A percentile compares a stretch with the other conserved stretches of the same genome.
Evolutionary conservation across 225 moss, liverwort and hornwort genomes (phyloP).

Genomic region (Neckera pumila): DNA sequence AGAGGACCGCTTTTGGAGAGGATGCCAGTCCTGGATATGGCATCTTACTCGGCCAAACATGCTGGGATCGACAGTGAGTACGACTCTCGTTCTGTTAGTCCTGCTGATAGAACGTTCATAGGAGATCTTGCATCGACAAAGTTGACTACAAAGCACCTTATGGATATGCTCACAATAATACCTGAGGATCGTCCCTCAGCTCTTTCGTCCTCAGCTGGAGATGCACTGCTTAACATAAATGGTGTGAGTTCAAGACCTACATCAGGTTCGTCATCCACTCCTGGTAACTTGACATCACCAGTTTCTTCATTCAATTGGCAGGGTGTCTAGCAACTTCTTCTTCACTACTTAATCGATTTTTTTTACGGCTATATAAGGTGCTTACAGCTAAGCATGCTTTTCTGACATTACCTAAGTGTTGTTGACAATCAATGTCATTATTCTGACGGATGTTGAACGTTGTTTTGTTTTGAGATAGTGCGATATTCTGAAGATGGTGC

Average conservation of each 20-base stretch:
- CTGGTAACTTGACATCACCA: conserved; percentile 28
- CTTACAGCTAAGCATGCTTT: background rate
- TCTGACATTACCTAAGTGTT: background rate
- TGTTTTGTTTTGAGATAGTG: background rate
- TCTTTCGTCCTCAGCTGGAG: conserved; percentile 39
- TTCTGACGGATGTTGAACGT: background rate
- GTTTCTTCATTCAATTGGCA: background rate
- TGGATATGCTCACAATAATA: conserved; percentile 57
- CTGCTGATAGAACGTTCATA: conserved; percentile 6
- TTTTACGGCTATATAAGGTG: background rate
- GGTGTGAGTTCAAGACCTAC: conserved; percentile 24
- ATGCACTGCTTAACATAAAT: conserved; percentile 42
- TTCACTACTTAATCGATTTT: background rate
- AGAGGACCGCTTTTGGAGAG: conserved; percentile 65
- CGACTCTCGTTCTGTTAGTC: conserved; percentile 20
- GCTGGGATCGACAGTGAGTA: conserved; percentile 33
- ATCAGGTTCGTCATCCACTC: conserved; percentile 3
- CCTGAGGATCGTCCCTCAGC: conserved; percentile 16
- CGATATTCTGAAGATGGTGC: conserved; percentile 25
- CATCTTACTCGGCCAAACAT: conserved; percentile 53
- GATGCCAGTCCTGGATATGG: conserved; percentile 76
- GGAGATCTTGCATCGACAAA: background rate
- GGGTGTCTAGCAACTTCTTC: background rate
- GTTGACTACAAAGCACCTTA: conserved; percentile 12
- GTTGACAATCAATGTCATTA: background rate